phyloP scores from a whole-genome alignment of 1,284 basidiomycete genomes.

The Coniferiporia sulphurascens region DNA sequence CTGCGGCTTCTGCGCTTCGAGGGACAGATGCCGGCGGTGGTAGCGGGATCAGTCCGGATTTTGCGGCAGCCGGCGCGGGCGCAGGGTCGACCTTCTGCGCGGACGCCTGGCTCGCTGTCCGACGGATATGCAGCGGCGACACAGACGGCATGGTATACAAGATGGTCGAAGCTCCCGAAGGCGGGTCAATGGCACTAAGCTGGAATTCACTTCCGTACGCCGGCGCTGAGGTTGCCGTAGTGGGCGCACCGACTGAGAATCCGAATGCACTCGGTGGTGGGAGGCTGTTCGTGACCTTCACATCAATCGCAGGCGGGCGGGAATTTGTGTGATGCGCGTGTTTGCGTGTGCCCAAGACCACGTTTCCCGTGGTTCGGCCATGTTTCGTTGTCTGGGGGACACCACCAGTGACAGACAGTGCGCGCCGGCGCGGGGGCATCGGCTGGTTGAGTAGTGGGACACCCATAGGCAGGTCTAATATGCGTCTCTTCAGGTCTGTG shows the following conservation, averaged over 20 bases:
- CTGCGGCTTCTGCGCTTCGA: slow-evolving; percentile 3
- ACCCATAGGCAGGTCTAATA: slow-evolving; percentile 6
- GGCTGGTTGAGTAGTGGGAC: slow-evolving; percentile 9
- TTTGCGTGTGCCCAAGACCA: too few species aligned
- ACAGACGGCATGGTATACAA: slow-evolving; percentile 6
- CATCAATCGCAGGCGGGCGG: slow-evolving; percentile 8
- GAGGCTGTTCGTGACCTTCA: slow-evolving; percentile 6
- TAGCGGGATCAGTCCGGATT: not conserved
- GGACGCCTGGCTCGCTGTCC: not conserved
- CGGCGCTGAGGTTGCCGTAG: slow-evolving; percentile 1
- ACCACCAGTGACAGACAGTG: not conserved
- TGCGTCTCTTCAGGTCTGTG: slow-evolving; percentile 7
- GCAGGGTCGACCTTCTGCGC: not conserved
- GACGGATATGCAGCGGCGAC: slow-evolving; percentile 1
- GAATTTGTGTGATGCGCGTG: not conserved
- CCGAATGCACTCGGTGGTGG: slow-evolving; percentile 5
- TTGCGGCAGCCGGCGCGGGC: not conserved
- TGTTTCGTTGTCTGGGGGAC: not conserved
- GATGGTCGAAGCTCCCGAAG: not conserved
- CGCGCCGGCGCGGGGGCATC: slow-evolving; percentile 7
- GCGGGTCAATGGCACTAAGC: not conserved
- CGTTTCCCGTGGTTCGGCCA: not conserved
- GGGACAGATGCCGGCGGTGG: not conserved
- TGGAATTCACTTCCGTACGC: not conserved
- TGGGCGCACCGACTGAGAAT: not conserved